Evolutionary conservation across 75 land plant genomes (phyloP).

Genomic region (Azolla pinnata): DNA sequence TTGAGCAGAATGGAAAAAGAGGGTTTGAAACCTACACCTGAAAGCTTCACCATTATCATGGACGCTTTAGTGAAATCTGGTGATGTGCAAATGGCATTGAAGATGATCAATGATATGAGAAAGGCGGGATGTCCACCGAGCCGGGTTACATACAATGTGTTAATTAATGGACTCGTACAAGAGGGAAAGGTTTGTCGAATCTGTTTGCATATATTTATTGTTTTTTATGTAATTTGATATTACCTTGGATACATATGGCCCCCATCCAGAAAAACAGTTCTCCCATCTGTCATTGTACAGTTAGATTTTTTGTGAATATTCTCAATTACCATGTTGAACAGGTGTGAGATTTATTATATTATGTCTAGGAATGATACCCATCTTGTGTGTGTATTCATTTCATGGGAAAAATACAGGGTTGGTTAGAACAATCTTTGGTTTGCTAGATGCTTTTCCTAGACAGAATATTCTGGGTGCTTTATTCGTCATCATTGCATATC

Average conservation of each 20-base stretch:
- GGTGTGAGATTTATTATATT: too few relatives aligned
- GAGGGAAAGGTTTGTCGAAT: slow-evolving; percentile 49
- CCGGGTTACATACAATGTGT: slow-evolving; percentile 73
- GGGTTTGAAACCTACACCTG: slow-evolving; percentile 50
- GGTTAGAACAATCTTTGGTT: too few relatives aligned
- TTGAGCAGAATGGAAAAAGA: slow-evolving; percentile 63
- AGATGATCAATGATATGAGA: slow-evolving; percentile 65
- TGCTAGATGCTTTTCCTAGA: too few relatives aligned
- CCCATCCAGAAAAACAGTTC: too few relatives aligned
- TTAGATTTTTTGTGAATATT: too few relatives aligned
- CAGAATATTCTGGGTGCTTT: too few relatives aligned
- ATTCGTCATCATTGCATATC: not conserved
- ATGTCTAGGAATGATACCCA: too few relatives aligned
- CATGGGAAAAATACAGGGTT: too few relatives aligned
- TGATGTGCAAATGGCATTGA: slow-evolving; percentile 57
- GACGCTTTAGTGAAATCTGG: slow-evolving; percentile 72
- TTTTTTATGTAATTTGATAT: not conserved
- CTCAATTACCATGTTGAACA: too few relatives aligned
- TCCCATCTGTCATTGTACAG: too few relatives aligned
- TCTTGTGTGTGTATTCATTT: too few relatives aligned
- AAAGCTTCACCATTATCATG: slow-evolving; percentile 77
- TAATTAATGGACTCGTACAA: slow-evolving; percentile 74
- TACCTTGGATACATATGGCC: slow-evolving; percentile 2
- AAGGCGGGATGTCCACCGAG: slow-evolving; percentile 76
- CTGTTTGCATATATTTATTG: not conserved